Evolutionary conservation across 768 basidiomycete species (phyloP).

Genomic region (Infundibulicybe gibba): DNA sequence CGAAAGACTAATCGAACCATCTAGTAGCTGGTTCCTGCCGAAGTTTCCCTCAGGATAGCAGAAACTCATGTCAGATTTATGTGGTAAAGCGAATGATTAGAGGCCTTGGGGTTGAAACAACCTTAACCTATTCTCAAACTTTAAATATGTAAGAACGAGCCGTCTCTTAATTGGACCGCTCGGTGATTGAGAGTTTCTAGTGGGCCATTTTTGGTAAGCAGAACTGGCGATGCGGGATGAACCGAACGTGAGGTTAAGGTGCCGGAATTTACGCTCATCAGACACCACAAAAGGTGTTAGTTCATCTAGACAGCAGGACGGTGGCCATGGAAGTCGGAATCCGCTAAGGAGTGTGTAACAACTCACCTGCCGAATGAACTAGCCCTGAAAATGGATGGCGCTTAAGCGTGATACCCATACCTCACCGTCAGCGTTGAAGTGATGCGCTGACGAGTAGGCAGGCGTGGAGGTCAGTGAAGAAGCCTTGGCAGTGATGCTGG

Average conservation of each 20-base stretch:
- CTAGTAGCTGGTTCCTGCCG: conserved; percentile 91
- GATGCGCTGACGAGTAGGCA: too few species aligned
- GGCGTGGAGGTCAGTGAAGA: too few species aligned
- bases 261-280: conserved; percentile 81
- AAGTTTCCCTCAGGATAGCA: conserved; percentile 62
- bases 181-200: conserved; percentile 75
- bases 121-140: conserved; percentile 82
- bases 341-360: too few species aligned
- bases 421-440: too few species aligned
- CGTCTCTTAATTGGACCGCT: conserved; percentile 80
- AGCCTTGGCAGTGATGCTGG: too few species aligned
- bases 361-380: too few species aligned
- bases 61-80: conserved; percentile 41
- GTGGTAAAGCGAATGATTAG: conserved; percentile 88
- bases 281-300: conserved; percentile 84
- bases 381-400: too few species aligned
- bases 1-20: conserved; percentile 96
- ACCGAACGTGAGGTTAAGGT: conserved; percentile 63
- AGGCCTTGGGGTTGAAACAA: conserved; percentile 86
- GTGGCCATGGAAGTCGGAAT: conserved; percentile 87
- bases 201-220: conserved; percentile 1
- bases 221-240: neutral
- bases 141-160: conserved; percentile 85
- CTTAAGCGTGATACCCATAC: too few species aligned
- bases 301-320: conserved; percentile 87